Evolutionary conservation across 2,329 filamentous ascomycete species (phyloP).

Genomic region (Verticillium alfalfae): DNA sequence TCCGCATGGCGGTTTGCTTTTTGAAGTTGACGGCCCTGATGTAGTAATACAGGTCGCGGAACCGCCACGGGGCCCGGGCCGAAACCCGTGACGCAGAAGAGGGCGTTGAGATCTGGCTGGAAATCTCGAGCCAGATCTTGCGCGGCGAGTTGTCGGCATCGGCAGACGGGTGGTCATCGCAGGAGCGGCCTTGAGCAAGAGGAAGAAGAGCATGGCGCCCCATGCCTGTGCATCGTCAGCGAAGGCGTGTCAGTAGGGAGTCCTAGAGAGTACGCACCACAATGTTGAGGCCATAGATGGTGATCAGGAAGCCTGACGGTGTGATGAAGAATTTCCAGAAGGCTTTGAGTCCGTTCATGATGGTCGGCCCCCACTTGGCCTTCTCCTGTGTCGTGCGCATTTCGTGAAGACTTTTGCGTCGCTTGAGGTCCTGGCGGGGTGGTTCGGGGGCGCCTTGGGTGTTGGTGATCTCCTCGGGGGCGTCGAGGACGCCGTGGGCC

Average conservation of each 20-base stretch:
- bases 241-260: neutral
- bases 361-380: conserved; percentile 16
- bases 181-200: conserved; percentile 17
- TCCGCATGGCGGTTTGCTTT: conserved; percentile 13
- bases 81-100: conserved; percentile 85
- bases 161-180: conserved; percentile 12
- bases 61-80: conserved; percentile 72
- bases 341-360: conserved; percentile 16
- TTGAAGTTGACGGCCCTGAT: conserved; percentile 12
- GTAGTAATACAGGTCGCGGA: conserved; percentile 13
- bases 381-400: conserved; percentile 15
- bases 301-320: conserved; percentile 19
- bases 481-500: neutral
- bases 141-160: conserved; percentile 12
- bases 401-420: conserved; percentile 13
- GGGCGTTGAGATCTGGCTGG: conserved; percentile 45
- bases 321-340: conserved; percentile 23
- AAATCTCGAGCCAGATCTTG: conserved; percentile 12
- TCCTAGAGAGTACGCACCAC: conserved; percentile 13
- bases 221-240: conserved; percentile 10
- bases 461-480: neutral
- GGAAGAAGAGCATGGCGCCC: conserved; percentile 22
- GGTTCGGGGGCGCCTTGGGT: neutral
- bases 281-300: conserved; percentile 21
- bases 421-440: conserved; percentile 5